Percentiles rank a stretch among this genome's conserved stretches.
Evolutionary conservation across 768 basidiomycete species (phyloP).

Genomic region (Naematelia encephala): DNA sequence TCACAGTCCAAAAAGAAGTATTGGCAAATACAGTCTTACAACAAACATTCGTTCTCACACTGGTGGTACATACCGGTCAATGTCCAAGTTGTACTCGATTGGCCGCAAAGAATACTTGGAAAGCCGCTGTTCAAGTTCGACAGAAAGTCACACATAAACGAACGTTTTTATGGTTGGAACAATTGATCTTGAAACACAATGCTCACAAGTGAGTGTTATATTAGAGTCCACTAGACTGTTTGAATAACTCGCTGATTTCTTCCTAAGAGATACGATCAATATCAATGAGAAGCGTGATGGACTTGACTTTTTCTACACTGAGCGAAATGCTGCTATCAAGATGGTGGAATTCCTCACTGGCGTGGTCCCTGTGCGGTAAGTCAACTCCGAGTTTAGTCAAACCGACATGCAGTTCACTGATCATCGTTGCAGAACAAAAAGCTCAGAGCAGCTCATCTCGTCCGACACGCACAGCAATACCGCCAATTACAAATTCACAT

Average conservation of each 20-base stretch:
- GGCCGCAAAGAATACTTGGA: constrained; percentile 99
- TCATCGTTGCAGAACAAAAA: constrained; percentile 64
- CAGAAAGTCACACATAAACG: constrained; percentile 98
- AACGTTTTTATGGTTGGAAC: constrained; percentile 95
- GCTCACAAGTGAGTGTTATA: constrained; percentile 71
- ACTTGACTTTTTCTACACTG: constrained; percentile 93
- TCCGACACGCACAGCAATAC: constrained; percentile 87
- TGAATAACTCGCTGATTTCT: background rate
- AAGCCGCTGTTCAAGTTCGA: constrained; percentile 94
- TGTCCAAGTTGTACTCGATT: constrained; percentile 90
- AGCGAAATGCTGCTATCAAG: constrained; percentile 84
- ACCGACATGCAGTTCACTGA: background rate
- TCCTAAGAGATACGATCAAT: constrained; percentile 70
- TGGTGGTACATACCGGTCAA: constrained; percentile 83
- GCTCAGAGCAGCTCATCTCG: constrained; percentile 90
- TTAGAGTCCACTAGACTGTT: too few relatives aligned
- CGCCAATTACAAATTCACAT: constrained; percentile 95
- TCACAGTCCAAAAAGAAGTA: constrained; percentile 99
- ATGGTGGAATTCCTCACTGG: constrained; percentile 91
- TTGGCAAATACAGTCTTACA: constrained; percentile 92
- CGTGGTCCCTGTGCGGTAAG: constrained; percentile 82
- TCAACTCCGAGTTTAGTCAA: constrained; percentile 5
- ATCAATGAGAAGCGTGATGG: constrained; percentile 92
- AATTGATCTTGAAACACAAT: constrained; percentile 91
- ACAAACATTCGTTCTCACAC: constrained; percentile 95